Conservation (phyloP, 2,329 filamentous ascomycete species). For the Ophiostoma triangulosporum region DNA sequence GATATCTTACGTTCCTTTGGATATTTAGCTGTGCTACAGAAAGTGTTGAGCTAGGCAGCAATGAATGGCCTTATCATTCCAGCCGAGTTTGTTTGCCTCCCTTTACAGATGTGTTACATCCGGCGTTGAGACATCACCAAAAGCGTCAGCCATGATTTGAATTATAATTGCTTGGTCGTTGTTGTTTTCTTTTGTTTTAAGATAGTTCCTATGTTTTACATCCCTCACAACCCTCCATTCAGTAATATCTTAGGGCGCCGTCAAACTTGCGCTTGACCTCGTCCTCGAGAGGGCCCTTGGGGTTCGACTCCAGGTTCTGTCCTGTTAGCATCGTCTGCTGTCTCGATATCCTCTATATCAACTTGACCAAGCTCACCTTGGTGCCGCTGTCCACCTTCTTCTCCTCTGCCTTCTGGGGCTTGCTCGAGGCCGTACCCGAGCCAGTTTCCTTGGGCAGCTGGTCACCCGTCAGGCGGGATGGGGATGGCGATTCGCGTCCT, state of each 20-base stretch:
- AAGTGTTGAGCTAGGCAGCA: background rate
- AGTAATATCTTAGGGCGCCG: background rate
- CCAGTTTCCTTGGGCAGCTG: constrained; percentile 48
- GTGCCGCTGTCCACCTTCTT: constrained; percentile 4
- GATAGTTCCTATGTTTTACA: background rate
- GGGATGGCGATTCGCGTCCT: constrained; percentile 67
- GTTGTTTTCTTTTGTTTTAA: background rate
- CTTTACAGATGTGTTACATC: background rate
- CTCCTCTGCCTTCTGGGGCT: constrained; percentile 31
- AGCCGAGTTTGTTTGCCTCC: too few species aligned
- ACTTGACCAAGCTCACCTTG: constrained; percentile 20
- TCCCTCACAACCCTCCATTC: too few species aligned
- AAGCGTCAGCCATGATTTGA: too few species aligned
- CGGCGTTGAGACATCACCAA: background rate
- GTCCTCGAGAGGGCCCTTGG: constrained; percentile 49
- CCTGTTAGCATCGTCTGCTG: background rate
- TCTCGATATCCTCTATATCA: constrained; percentile 10
- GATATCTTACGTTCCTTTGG: too few species aligned
- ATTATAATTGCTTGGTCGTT: background rate
- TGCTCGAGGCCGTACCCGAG: constrained; percentile 40
- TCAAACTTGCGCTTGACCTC: constrained; percentile 44
- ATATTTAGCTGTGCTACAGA: background rate
- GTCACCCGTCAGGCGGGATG: constrained; percentile 49
- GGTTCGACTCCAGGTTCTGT: constrained; percentile 44
- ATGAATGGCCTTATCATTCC: too few species aligned